These are phyloP conservation scores for Nymphaea colorata DNA, from an alignment of 164 flowering plant species.

Conservation along the genomic window DNA sequence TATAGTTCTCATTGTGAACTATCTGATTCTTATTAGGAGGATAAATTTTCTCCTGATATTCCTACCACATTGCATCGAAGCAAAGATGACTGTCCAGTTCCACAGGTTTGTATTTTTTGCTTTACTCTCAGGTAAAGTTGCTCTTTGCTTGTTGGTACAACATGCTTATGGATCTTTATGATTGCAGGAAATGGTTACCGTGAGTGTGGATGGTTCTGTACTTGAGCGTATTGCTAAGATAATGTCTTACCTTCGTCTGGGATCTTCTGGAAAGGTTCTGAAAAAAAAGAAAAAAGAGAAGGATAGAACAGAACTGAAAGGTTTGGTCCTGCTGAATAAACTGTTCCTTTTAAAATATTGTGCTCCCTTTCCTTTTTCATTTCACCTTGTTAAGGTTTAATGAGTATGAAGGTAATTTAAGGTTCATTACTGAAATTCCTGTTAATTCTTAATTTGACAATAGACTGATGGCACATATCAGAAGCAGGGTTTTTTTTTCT, in stretches of 20 bases:
- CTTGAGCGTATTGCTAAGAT: slow-evolving; percentile 91
- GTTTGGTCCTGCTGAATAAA: slow-evolving; percentile 17
- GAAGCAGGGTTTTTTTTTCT: too few species aligned
- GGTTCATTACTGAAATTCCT: too few species aligned
- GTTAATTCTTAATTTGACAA: too few species aligned
- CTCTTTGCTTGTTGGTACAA: neutral
- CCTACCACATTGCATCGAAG: slow-evolving; percentile 95
- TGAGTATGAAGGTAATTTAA: too few species aligned
- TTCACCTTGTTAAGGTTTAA: neutral
- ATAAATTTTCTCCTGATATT: slow-evolving; percentile 68
- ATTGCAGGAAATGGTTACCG: slow-evolving; percentile 89
- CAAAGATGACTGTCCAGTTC: slow-evolving; percentile 96
- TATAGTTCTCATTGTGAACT: neutral
- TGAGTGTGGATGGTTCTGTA: slow-evolving; percentile 92
- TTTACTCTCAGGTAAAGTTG: neutral
- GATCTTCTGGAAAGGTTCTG: slow-evolving; percentile 93
- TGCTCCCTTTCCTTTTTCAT: neutral
- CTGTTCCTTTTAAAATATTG: neutral
- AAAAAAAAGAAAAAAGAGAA: slow-evolving; percentile 81
- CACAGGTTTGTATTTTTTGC: slow-evolving; percentile 47
- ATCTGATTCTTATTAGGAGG: slow-evolving; percentile 38
- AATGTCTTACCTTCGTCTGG: slow-evolving; percentile 97
- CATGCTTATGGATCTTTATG: neutral
- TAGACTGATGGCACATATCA: too few species aligned
- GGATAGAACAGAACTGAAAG: slow-evolving; percentile 57